Base-by-base conservation (phyloP, 345 rosid species). In the Salix caprea region DNA sequence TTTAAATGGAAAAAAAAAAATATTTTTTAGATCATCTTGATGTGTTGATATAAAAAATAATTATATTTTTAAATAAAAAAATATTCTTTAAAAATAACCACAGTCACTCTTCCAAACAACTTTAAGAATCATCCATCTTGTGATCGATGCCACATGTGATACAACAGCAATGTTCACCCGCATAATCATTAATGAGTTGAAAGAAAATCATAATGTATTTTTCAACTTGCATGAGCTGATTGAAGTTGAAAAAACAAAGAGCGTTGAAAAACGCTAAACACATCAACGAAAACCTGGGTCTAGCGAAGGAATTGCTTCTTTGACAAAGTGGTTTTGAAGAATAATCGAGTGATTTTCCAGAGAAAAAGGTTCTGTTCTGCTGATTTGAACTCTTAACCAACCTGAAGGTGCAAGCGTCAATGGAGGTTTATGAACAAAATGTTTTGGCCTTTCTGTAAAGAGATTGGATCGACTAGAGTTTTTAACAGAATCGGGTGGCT, bases 21-120 rank as follows among this genome's bases (percentile, higher is more conserved):
- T 34, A 5, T 34, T 5, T n/a, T 34, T 36, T 36, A 34, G 1
- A 34, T 34, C 0, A 34, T 34, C 0, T 5, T 34, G 6, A 34
- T 5, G 6, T 4, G 6, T 0, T 4, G 4, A 34, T 5, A 34
- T 34, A 4, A 4, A 34, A 34, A 34, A 34, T 4, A 4, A 4
- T 34, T 34, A 34, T 0, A 34, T 5, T 34, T 34, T 0, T 34
- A 34, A 5, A 34, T 34, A 34, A 34, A 5, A 34, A 34, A 34
- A 34, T 34, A 34, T 5, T 0, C 6, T 36, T 36, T 5, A 36
- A 36, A 36, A 36, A 36, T 5, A 36, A 36, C 7, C 37, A 36
- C 0, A 1, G 5, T 5, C 37, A 36, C 0, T 1, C 6, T 5
- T 4, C 6, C 37, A 34, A 5, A 5, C 6, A 34, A 0, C 36